Evolutionary conservation across 805 yeast species (phyloP).

Genomic region (Clavispora fructus): DNA sequence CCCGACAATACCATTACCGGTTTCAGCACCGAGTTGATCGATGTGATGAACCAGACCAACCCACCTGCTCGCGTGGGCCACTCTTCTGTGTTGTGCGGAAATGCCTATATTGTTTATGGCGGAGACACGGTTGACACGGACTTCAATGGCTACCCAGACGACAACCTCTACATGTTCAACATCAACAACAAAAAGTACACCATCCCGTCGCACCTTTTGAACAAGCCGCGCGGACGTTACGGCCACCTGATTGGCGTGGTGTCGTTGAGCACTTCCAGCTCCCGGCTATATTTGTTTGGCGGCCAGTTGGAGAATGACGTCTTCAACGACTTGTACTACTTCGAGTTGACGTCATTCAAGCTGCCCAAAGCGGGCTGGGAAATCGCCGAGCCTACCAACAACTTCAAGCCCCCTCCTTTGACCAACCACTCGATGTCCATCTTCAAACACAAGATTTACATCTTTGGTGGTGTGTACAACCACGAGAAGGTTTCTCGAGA

Average conservation of each 20-base stretch:
- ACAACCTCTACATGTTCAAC: slow-evolving; percentile 81
- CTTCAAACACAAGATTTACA: slow-evolving; percentile 69
- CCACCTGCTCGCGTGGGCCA: slow-evolving; percentile 98
- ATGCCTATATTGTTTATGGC: slow-evolving; percentile 91
- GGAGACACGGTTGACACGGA: slow-evolving; percentile 91
- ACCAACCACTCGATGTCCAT: slow-evolving; percentile 89
- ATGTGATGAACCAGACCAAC: slow-evolving; percentile 60
- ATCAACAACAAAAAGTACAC: slow-evolving; percentile 42
- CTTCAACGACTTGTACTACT: slow-evolving; percentile 79
- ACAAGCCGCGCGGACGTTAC: slow-evolving; percentile 85
- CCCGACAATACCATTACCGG: slow-evolving; percentile 17
- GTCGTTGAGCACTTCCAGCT: slow-evolving; percentile 38
- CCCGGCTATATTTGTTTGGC: slow-evolving; percentile 77
- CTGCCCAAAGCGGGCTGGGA: slow-evolving; percentile 85
- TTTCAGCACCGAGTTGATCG: slow-evolving; percentile 28
- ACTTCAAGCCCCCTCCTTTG: slow-evolving; percentile 67
- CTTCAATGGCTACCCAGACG: slow-evolving; percentile 73
- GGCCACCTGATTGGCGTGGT: slow-evolving; percentile 88
- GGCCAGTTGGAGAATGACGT: slow-evolving; percentile 86
- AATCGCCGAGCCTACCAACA: slow-evolving; percentile 48
- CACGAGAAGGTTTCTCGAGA: slow-evolving; percentile 69
- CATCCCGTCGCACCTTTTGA: slow-evolving; percentile 38
- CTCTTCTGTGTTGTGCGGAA: slow-evolving; percentile 85
- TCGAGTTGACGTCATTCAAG: slow-evolving; percentile 82
- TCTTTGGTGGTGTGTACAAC: slow-evolving; percentile 83